phyloP scores from a whole-genome alignment of 2,329 filamentous ascomycete species.

The Nigrospora sphaerica region DNA sequence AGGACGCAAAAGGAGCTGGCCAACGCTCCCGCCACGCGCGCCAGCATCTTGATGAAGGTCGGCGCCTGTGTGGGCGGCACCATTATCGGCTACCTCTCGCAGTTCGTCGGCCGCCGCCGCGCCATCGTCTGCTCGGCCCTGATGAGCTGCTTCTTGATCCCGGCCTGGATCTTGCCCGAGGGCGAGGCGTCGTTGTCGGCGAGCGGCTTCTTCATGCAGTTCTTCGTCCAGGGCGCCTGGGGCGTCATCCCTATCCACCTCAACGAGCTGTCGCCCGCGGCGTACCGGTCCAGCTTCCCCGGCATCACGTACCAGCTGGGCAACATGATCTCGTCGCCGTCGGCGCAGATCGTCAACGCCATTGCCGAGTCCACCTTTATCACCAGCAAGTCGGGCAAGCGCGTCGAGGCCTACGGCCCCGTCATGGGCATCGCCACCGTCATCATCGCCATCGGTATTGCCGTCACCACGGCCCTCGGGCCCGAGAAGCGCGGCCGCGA shows the following conservation, averaged over 20 bases:
- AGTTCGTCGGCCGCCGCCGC: conserved; percentile 67
- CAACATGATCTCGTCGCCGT: background rate
- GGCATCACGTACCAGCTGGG: conserved; percentile 34
- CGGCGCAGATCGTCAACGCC: conserved; percentile 40
- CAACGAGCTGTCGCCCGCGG: conserved; percentile 64
- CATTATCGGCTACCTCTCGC: conserved; percentile 63
- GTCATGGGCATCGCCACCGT: conserved; percentile 71
- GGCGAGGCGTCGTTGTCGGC: conserved; percentile 53
- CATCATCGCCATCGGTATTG: conserved; percentile 66
- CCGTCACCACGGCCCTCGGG: conserved; percentile 60
- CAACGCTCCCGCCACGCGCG: conserved; percentile 59
- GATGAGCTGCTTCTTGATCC: conserved; percentile 55
- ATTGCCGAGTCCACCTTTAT: conserved; percentile 58
- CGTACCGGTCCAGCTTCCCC: conserved; percentile 64
- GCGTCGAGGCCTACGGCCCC: conserved; percentile 64
- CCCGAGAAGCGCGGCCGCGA: conserved; percentile 66
- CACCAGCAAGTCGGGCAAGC: conserved; percentile 42
- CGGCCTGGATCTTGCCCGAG: conserved; percentile 63
- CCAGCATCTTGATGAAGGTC: conserved; percentile 74
- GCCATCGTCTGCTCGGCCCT: conserved; percentile 56
- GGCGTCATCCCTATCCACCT: conserved; percentile 66
- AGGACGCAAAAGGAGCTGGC: conserved; percentile 61
- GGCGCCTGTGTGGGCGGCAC: conserved; percentile 70
- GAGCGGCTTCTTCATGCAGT: conserved; percentile 62
- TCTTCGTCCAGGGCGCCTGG: conserved; percentile 60